Percentiles rank a stretch among this genome's conserved stretches.
phyloP scores from a whole-genome alignment of 306 rosid species.

The Dryas alaskensis region DNA sequence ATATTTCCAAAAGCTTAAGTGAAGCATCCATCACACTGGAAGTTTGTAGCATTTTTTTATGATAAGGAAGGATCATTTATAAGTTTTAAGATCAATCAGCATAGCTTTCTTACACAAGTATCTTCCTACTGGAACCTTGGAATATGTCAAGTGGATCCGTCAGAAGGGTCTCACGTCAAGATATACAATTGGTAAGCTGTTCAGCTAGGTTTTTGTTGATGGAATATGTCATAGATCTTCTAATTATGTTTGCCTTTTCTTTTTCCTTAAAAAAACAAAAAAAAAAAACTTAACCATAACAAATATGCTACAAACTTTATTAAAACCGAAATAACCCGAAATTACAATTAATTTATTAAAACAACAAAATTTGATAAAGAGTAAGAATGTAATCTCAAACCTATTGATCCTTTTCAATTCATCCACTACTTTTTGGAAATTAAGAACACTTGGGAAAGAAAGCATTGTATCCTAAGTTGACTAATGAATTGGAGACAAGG shows the following conservation, averaged over 20 bases:
- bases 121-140: conserved; percentile 9
- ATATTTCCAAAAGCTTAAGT: conserved; percentile 11
- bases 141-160: conserved; percentile 77
- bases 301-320: neutral
- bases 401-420: neutral
- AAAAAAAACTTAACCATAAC: neutral
- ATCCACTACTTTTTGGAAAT: neutral
- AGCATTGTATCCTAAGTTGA: neutral
- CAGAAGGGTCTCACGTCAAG: conserved; percentile 77
- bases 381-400: neutral
- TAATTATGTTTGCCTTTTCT: neutral
- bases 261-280: neutral
- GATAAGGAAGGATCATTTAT: neutral
- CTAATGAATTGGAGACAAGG: neutral
- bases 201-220: conserved; percentile 13
- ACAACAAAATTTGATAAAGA: neutral
- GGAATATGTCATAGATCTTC: neutral
- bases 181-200: conserved; percentile 77
- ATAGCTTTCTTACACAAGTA: conserved; percentile 14
- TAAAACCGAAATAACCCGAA: neutral
- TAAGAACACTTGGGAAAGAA: neutral
- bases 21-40: neutral
- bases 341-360: neutral
- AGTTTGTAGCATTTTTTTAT: conserved; percentile 3
- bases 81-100: conserved; percentile 4